phyloP scores from a whole-genome alignment of 2,329 filamentous ascomycete genomes.

The Sporothrix dimorphospora region DNA sequence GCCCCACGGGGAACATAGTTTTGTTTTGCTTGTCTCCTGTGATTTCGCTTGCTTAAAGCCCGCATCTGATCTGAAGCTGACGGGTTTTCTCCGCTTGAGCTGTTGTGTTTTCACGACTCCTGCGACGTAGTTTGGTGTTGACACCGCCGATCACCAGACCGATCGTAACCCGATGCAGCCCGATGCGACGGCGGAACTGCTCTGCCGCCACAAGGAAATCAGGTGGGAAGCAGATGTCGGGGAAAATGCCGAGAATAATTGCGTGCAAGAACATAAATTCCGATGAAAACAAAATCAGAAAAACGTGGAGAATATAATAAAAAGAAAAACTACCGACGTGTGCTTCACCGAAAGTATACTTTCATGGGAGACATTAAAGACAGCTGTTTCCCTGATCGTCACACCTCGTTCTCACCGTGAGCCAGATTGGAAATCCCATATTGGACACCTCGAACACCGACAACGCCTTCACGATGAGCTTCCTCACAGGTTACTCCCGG shows the following conservation, averaged over 20 bases:
- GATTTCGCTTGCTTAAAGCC: background rate
- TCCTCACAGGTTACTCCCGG: constrained; percentile 1
- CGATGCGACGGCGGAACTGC: background rate
- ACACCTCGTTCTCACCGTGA: background rate
- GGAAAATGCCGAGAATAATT: background rate
- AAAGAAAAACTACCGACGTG: background rate
- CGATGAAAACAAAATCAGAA: background rate
- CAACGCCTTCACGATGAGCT: background rate
- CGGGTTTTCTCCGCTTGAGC: background rate
- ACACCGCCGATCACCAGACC: background rate
- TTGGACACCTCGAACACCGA: background rate
- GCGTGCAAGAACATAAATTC: too few relatives aligned
- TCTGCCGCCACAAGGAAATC: background rate
- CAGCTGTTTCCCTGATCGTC: too few relatives aligned
- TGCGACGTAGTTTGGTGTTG: background rate
- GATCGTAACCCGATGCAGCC: background rate
- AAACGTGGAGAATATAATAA: background rate
- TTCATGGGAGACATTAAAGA: too few relatives aligned
- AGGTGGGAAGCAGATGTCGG: background rate
- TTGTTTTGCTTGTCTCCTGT: background rate
- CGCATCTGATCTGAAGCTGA: background rate
- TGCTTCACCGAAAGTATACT: background rate
- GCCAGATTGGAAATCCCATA: background rate
- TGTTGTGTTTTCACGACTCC: too few relatives aligned
- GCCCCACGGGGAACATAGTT: background rate